Percentiles rank a stretch among this genome's conserved stretches.
These are phyloP conservation scores for Penicillium malachiteum DNA, from an alignment of 495 filamentous ascomycete genomes.

Conservation along the genomic window DNA sequence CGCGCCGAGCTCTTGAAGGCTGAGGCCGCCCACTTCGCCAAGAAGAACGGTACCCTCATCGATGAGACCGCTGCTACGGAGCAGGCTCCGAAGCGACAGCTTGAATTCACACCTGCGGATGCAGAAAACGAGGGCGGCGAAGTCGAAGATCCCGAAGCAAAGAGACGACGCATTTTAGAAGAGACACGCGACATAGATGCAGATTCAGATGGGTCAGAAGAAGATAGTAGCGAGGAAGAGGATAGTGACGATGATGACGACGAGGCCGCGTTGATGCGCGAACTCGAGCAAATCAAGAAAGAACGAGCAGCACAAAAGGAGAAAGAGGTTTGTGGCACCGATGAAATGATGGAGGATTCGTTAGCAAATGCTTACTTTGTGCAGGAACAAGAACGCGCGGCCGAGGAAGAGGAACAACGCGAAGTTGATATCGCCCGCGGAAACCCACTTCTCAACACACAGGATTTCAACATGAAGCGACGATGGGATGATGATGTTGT, in stretches of 20 bases:
- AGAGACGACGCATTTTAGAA: constrained; percentile 82
- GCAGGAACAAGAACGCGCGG: constrained; percentile 72
- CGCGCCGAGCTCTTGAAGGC: constrained; percentile 86
- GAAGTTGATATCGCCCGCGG: constrained; percentile 89
- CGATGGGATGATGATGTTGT: constrained; percentile 99
- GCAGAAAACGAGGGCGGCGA: constrained; percentile 33
- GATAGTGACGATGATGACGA: constrained; percentile 84
- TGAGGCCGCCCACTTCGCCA: constrained; percentile 84
- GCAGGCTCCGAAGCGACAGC: constrained; percentile 61
- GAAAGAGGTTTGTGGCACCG: constrained; percentile 57
- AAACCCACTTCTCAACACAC: constrained; percentile 83
- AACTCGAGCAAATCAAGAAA: constrained; percentile 90
- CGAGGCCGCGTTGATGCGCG: constrained; percentile 83
- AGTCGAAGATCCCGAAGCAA: constrained; percentile 71
- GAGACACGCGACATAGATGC: constrained; percentile 89
- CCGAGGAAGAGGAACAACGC: constrained; percentile 73
- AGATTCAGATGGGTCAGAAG: constrained; percentile 70
- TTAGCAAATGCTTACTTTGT: constrained; percentile 8
- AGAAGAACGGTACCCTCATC: constrained; percentile 63
- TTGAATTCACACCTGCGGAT: constrained; percentile 49
- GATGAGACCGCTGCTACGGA: constrained; percentile 36
- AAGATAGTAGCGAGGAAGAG: constrained; percentile 73
- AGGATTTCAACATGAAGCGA: constrained; percentile 46
- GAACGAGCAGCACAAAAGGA: constrained; percentile 85
- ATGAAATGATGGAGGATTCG: not conserved